Base-by-base conservation (phyloP, 2,329 filamentous ascomycete species). In the Neofusicoccum parvum region DNA sequence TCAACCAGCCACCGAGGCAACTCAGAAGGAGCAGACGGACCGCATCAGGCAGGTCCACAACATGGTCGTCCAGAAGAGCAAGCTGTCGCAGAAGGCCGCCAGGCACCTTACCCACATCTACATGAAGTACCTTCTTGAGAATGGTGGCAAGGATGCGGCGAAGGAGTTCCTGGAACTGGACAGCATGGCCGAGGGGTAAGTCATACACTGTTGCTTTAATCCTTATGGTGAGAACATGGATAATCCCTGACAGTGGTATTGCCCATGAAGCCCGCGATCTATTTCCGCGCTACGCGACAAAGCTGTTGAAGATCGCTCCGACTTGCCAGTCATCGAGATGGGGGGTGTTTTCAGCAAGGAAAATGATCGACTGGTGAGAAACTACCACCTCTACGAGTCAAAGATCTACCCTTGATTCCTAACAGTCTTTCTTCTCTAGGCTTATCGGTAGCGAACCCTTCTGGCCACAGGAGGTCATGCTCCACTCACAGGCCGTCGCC, bases 131-230 rank as follows among this genome's bases (percentile, higher is more conserved):
- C 83, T 99, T 41, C 87, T 96, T 68, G 89, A 96, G 71, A 85
- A 91, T 63, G 94, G 94, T 14, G 89, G 87, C 67, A 91, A 93
- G 75, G 87, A 94, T 37, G 87, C 92, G 1, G 94, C 96, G 81
- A 92, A 93, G 78, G 90, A 94, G 71, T 97, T 94, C 76, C 83
- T 97, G 74, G 81, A 85, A 66, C 82, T 98, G 41, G 94, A 99
- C 75, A 87, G 89, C 49, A 91, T 96, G 76, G 87, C 97, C 67
- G 95, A 96, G 76, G 95, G 95, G 68, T 81, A 80, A 70, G 73
- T 59, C 27, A 32, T 17, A 7, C n/a, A 50, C n/a, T 11, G 14
- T 14, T 45, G 7, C 15, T 17, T 45, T 5, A 96, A 76, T 86
- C 97, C 67, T 95, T 95, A 76, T 94, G 95, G 67, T 81, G 80